A percentile compares a stretch with the other conserved stretches of the same genome.
Conservation (phyloP, 2,329 filamentous ascomycete genomes). For the Nemania abortiva region DNA sequence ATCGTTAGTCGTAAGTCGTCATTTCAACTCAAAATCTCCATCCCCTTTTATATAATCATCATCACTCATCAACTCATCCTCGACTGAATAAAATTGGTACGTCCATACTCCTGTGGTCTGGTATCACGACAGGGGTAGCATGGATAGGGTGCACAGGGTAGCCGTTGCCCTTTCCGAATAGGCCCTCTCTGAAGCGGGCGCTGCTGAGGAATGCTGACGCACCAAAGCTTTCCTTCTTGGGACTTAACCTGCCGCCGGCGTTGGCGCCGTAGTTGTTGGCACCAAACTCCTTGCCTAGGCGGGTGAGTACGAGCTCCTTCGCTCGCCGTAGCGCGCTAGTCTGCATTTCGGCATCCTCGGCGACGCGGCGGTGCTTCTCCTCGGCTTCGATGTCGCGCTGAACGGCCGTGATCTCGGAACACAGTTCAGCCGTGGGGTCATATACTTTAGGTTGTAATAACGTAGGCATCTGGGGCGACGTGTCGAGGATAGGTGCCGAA, state of each 20-base stretch:
- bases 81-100: constrained; percentile 72
- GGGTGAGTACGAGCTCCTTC: constrained; percentile 70
- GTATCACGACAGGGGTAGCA: constrained; percentile 23
- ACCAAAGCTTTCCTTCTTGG: constrained; percentile 45
- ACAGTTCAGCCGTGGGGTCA: constrained; percentile 57
- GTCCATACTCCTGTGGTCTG: constrained; percentile 61
- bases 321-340: constrained; percentile 68
- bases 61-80: constrained; percentile 37
- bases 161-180: constrained; percentile 54
- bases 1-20: constrained; percentile 41
- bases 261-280: constrained; percentile 48
- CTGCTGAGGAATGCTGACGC: constrained; percentile 53
- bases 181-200: constrained; percentile 56
- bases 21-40: constrained; percentile 41
- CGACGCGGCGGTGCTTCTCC: constrained; percentile 65
- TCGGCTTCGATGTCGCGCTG: constrained; percentile 70
- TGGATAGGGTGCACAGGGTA: constrained; percentile 37
- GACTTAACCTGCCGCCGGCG: constrained; percentile 46
- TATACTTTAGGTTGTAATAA: constrained; percentile 69
- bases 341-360: constrained; percentile 68
- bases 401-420: constrained; percentile 66
- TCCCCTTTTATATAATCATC: constrained; percentile 28
- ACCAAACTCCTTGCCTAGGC: constrained; percentile 66
- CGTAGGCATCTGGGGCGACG: constrained; percentile 61
- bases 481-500: constrained; percentile 63